Evolutionary conservation across 345 rosid genomes (phyloP).

Genomic region (Adansonia digitata): DNA sequence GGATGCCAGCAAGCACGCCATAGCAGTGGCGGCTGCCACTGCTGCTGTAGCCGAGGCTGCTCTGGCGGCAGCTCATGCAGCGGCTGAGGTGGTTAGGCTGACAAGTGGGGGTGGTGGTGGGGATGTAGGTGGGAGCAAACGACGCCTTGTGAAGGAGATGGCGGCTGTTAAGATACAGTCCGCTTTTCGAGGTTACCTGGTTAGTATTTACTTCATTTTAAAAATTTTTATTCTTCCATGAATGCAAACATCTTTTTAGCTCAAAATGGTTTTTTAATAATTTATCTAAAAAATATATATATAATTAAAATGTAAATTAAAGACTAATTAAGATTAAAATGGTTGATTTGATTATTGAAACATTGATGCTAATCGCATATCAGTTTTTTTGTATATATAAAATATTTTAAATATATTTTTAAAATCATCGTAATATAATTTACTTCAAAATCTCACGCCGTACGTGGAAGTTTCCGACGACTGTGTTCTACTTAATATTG

Average conservation of each 20-base stretch:
- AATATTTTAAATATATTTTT: too few species aligned
- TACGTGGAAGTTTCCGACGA: too few species aligned
- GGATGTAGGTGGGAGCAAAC: too few species aligned
- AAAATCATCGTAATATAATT: too few species aligned
- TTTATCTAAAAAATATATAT: too few species aligned
- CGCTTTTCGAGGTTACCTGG: constrained; percentile 94
- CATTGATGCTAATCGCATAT: too few species aligned
- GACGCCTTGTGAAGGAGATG: constrained; percentile 29
- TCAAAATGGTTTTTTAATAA: background rate
- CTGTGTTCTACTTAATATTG: background rate
- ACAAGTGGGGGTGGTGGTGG: constrained; percentile 50
- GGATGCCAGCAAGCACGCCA: constrained; percentile 72
- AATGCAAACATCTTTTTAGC: too few species aligned
- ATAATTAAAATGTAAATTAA: too few species aligned
- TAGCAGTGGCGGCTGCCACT: constrained; percentile 89
- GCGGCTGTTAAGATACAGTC: constrained; percentile 78
- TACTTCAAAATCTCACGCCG: too few species aligned
- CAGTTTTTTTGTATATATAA: too few species aligned
- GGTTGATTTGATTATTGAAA: too few species aligned
- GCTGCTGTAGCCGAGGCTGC: constrained; percentile 92
- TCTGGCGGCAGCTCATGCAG: constrained; percentile 85
- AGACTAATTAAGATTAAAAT: too few species aligned
- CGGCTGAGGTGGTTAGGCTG: constrained; percentile 88
- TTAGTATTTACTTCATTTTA: constrained; percentile 29
- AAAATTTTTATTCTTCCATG: background rate